Conservation (phyloP, 2,329 filamentous ascomycete genomes). For the Thielaviopsis musarum region DNA sequence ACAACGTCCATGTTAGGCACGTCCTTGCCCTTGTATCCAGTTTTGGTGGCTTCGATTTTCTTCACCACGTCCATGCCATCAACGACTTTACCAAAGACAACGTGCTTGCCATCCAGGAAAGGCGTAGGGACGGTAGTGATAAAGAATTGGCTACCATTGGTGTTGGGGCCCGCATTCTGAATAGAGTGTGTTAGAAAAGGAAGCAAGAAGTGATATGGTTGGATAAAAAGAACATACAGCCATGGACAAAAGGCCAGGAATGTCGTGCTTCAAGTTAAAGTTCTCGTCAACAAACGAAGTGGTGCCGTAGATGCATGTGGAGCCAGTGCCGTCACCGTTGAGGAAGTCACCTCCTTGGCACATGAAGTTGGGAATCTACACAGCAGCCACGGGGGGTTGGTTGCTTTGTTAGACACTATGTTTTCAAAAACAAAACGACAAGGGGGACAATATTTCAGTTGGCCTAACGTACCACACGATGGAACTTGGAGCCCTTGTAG, state of each 20-base stretch:
- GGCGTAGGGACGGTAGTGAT: conserved; percentile 80
- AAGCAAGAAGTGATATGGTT: neutral
- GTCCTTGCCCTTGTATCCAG: conserved; percentile 55
- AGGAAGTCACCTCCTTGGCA: conserved; percentile 93
- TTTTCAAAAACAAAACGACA: neutral
- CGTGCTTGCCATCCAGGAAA: conserved; percentile 83
- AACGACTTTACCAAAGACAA: conserved; percentile 82
- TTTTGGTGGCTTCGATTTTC: conserved; percentile 86
- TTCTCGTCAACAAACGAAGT: conserved; percentile 83
- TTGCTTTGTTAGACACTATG: neutral
- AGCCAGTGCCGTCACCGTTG: conserved; percentile 82
- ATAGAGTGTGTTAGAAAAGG: neutral
- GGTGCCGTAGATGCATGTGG: conserved; percentile 71
- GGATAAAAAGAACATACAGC: conserved; percentile 42
- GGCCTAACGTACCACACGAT: conserved; percentile 52
- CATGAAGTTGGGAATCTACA: conserved; percentile 88
- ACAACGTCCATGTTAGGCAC: conserved; percentile 71
- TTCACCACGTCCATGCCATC: conserved; percentile 80
- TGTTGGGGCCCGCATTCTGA: conserved; percentile 78
- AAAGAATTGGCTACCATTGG: conserved; percentile 95
- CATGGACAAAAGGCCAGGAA: conserved; percentile 76
- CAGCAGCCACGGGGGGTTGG: neutral
- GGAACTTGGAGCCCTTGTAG: conserved; percentile 90
- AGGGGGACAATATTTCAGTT: no score
- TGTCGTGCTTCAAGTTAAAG: conserved; percentile 63